Conservation (phyloP, 306 rosid species). For the Prunus persica region DNA sequence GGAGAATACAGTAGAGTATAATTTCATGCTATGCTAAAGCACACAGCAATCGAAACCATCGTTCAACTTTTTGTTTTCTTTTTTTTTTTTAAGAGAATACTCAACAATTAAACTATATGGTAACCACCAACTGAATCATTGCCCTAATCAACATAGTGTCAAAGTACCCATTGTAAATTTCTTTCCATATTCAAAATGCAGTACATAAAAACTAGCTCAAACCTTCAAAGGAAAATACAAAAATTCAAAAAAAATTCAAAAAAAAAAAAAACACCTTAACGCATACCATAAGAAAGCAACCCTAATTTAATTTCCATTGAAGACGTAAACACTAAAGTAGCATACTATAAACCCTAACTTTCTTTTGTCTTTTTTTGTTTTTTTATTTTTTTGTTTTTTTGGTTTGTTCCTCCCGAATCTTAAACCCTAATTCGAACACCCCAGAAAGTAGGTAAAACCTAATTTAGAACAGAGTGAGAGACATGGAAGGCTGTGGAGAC, state of each 20-base stretch:
- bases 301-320: not conserved
- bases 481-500: not conserved
- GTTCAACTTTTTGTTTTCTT: not conserved
- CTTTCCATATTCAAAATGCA: not conserved
- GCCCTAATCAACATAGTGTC: not conserved
- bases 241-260: not conserved
- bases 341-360: not conserved
- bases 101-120: not conserved
- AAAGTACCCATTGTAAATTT: not conserved
- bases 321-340: not conserved
- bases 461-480: not conserved
- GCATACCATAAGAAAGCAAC: not conserved
- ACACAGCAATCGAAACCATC: not conserved
- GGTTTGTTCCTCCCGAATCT: not conserved
- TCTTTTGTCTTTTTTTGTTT: not conserved
- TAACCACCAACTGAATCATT: not conserved
- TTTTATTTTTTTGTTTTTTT: not conserved
- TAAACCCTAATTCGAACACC: not conserved
- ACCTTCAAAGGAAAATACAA: not conserved
- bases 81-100: no score
- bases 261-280: not conserved
- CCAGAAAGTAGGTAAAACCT: slow-evolving; percentile 1
- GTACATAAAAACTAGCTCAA: not conserved
- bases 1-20: not conserved
- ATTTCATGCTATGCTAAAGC: not conserved